Evolutionary conservation across 139 green algal species (phyloP).

Genomic region (Closterium sp.): DNA sequence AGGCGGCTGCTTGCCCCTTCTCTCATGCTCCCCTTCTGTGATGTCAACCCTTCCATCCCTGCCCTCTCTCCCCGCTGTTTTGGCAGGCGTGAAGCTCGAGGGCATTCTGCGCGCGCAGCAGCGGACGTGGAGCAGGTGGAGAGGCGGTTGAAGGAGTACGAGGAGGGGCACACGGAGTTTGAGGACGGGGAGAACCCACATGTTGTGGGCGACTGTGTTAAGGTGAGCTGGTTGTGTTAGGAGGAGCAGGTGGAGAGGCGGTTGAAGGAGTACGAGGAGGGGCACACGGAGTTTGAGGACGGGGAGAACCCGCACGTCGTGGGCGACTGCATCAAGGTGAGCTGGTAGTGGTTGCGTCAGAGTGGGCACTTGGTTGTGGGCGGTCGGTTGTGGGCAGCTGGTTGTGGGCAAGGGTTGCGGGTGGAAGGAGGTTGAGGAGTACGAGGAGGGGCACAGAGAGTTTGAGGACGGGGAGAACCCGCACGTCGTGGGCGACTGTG

Average conservation of each 20-base stretch:
- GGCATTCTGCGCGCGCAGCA: constrained; percentile 45
- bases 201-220: neutral
- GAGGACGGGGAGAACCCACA: constrained; percentile 4
- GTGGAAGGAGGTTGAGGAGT: constrained; percentile 30
- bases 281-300: neutral
- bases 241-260: too few species aligned
- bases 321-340: neutral
- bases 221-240: too few species aligned
- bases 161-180: constrained; percentile 25
- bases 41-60: neutral
- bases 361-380: too few species aligned
- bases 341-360: neutral
- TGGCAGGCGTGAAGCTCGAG: constrained; percentile 30
- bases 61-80: neutral
- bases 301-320: neutral
- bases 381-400: constrained; percentile 32
- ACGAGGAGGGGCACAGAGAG: constrained; percentile 15
- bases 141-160: constrained; percentile 40
- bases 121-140: constrained; percentile 46
- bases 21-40: too few species aligned
- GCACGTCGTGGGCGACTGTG: too few species aligned
- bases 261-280: constrained; percentile 44
- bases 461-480: neutral
- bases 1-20: constrained; percentile 5
- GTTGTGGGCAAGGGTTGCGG: constrained; percentile 27